phyloP scores from a whole-genome alignment of 2,329 filamentous ascomycete species.

The Sporothrix mexicana region DNA sequence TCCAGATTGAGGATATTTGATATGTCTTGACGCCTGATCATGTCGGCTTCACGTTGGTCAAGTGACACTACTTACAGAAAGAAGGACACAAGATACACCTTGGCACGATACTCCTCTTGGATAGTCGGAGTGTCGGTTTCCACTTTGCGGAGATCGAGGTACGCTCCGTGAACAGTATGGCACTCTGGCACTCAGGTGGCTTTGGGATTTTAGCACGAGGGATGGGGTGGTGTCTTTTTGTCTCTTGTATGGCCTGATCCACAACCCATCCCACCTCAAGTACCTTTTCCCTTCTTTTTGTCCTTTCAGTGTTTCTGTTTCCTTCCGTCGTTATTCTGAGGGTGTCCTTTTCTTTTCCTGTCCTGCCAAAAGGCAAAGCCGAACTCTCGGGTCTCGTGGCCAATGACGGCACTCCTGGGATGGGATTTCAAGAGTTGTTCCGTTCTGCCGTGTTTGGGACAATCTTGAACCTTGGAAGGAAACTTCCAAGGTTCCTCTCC shows the following conservation, averaged over 20 bases:
- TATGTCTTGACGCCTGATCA: background rate
- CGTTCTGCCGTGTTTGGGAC: background rate
- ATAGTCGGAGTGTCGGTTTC: constrained; percentile 21
- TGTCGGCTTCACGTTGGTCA: background rate
- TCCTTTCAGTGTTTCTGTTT: background rate
- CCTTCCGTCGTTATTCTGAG: background rate
- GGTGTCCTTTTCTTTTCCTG: background rate
- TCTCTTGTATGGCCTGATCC: background rate
- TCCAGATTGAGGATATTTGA: too few relatives aligned
- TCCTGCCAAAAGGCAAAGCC: background rate
- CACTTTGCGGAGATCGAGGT: constrained; percentile 11
- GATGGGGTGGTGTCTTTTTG: background rate
- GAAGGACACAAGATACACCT: background rate
- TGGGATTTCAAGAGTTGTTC: background rate
- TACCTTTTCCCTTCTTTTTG: background rate
- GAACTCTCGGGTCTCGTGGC: constrained; percentile 3
- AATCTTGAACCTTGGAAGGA: background rate
- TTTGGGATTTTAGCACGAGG: background rate
- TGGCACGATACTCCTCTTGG: constrained; percentile 18
- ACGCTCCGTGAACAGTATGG: background rate
- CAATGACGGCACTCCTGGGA: background rate
- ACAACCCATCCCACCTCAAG: background rate
- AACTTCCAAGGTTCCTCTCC: background rate
- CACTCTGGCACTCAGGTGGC: background rate
- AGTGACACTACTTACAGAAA: background rate